Evolutionary conservation across 2,329 filamentous ascomycete species (phyloP), one percentile per base, ranked within the genome.

Genomic region (Stagonosporopsis cucurbitacearum): DNA sequence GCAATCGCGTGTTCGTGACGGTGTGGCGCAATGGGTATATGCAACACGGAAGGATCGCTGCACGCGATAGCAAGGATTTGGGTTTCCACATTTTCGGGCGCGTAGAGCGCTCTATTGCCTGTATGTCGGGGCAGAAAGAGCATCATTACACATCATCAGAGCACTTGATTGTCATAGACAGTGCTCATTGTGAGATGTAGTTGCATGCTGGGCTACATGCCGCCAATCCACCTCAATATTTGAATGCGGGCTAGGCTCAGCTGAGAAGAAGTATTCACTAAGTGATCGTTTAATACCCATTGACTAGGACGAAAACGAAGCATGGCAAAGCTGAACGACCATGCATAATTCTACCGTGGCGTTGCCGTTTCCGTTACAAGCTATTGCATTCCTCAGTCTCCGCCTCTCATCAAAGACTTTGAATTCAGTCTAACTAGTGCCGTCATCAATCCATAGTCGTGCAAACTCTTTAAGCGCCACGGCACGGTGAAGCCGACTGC

Each of bases 391-490:
- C 43, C 37, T 51, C 19, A 23, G 47, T 43, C 20, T 48, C 43
- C 15, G 53, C 47, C 53, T 43, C 20, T 43, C 33, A 32, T 23
- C 36, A 22, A n/a, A 33, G 46, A 40, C 43, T 19, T 48, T 39
- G 25, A 30, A 7, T 33, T 11, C 30, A 39, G 32, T 47, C 52
- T 51, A 50, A 48, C 47, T 48, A 47, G 32, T 56, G 53, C 53
- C 42, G 47, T 56, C 40, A 51, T 42, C 47, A 36, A 39, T 41
- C 25, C 20, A 47, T 39, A 46, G 22, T 47, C 47, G 47, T 39
- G 53, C 53, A 56, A 46, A 56, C 37, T 51, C 42, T 55, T 50
- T 42, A 33, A 22, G 42, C 47, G 53, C 53, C 43, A 56, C 53
- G 37, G 30, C 42, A 56, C 53, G 48, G 53, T 37, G 23, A 51